Evolutionary conservation across 306 rosid species (phyloP), one percentile per base, ranked within the genome.

Genomic region (Senna tora): DNA sequence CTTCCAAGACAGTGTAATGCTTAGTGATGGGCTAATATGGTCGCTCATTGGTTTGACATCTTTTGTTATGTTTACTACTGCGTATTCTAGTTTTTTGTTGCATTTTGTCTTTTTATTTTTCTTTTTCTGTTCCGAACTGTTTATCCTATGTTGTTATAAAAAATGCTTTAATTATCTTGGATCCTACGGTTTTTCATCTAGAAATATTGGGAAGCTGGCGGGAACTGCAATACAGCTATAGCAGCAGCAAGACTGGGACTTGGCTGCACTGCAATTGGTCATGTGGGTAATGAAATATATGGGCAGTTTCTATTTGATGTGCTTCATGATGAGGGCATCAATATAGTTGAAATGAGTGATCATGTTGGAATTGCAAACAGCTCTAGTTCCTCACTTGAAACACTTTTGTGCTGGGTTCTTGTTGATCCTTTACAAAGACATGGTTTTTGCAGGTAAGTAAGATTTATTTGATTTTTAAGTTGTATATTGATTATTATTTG

Each of bases 181-280:
- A 67, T 65, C 55, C 25, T 73, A 12, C 61, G 79, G 21, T 68
- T 69, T 70, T 75, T 71, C 39, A 45, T 75, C 46, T 77, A 94
- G 97, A 63, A 84, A 86, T 84, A 82, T 58, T 94, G 99, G 99
- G 99, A 94, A 86, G 99, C 96, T 75, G 99, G 99, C 68, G 99
- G 99, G 68, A 94, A 89, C 81, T 86, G 96, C 87, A 94, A 94
- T 80, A 75, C 88, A 87, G 88, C 93, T 60, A 91, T 94, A 80
- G 97, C 99, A 54, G 99, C 96, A 47, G 88, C 96, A 21, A 85
- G 99, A 76, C 61, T 94, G 47, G 99, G 99, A 46, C 92, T 91
- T 68, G 25, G 22, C 47, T 94, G 99, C 66, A 41, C 73, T 4
- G 63, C 99, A 38, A 81, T 94, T 74, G 99, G 99, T 63, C 99